Percentiles rank a stretch among this genome's conserved stretches.
Conservation (phyloP, 352 stramenopile genomes). For the Phytophthora fragariaefolia region DNA sequence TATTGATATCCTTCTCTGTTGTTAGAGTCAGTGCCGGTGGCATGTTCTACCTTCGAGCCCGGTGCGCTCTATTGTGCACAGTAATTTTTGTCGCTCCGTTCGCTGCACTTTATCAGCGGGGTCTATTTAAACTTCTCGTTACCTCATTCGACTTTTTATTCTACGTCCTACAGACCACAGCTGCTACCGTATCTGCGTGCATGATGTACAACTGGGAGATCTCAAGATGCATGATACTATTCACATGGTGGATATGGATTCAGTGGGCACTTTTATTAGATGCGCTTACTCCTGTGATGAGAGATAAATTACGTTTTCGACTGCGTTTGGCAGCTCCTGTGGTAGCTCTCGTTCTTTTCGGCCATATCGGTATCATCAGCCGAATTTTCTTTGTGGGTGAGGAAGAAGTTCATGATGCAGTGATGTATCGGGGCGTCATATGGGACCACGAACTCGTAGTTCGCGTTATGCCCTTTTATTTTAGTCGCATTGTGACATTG, state of each 20-base stretch:
- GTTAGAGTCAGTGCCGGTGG: background rate
- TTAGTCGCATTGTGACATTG: slow-evolving; percentile 12
- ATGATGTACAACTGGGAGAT: background rate
- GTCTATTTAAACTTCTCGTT: background rate
- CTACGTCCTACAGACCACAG: background rate
- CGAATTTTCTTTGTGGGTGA: slow-evolving; percentile 4
- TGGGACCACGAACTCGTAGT: slow-evolving; percentile 5
- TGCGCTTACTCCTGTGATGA: slow-evolving; percentile 2
- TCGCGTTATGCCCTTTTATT: slow-evolving; percentile 10
- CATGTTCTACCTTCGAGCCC: background rate
- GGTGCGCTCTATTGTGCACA: background rate
- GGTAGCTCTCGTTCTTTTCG: slow-evolving; percentile 5
- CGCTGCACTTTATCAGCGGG: background rate
- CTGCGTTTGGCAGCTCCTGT: slow-evolving; percentile 1
- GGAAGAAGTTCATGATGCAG: slow-evolving; percentile 2
- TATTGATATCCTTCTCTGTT: slow-evolving; percentile 15
- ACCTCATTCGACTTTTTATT: background rate
- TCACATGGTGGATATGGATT: slow-evolving; percentile 2
- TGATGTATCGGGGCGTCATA: background rate
- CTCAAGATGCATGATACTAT: background rate
- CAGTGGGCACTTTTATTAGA: background rate
- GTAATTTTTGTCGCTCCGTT: background rate
- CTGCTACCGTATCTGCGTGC: background rate
- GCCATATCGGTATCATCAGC: slow-evolving; percentile 8
- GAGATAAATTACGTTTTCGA: slow-evolving; percentile 26